Evolutionary conservation across 1,284 basidiomycete species (phyloP), one percentile per base, ranked within the genome.

Genomic region (Cutaneotrichosporon cutaneum): DNA sequence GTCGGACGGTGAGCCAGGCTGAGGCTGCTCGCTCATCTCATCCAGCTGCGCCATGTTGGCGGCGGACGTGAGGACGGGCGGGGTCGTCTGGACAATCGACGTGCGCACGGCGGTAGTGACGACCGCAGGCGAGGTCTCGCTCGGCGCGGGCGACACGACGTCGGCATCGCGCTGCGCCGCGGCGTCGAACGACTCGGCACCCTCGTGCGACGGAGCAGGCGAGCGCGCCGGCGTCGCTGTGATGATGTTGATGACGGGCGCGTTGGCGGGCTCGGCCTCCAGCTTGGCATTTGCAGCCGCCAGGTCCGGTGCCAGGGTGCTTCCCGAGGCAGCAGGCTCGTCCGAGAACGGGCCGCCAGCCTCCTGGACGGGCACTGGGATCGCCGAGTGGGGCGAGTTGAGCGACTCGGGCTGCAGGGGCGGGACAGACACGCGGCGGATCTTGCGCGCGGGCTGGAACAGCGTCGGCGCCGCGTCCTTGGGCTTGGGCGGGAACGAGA

Each of bases 371-470:
- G 35, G 33, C 11, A 26, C 32, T 13, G 52, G 52, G 35, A 54
- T 54, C 33, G 22, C 21, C 10, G 52, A 21, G 22, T 54, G 52
- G 9, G 52, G 52, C 52, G 52, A 54, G 22, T 54, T 54, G 35
- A 54, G 52, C 21, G 52, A 54, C 22, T 54, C 52, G 22, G 52
- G 52, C 35, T 54, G 33, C 21, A 54, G 52, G 13, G 33, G 52
- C 7, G 52, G 33, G 22, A 54, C 52, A 5, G 52, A 54, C 21
- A 54, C 33, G 24, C 52, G 52, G 35, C 52, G 52, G 35, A 39
- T 26, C 52, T 54, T 54, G 35, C 35, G 52, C 33, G 52, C 21
- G n/a, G 52, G 52, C 35, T 35, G 21, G 35, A 54, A 24, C 14
- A 54, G 52, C 22, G 35, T 39, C 21, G 13, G 48, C 16, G 30